A percentile compares a stretch with the other conserved stretches of the same genome.
phyloP scores from a whole-genome alignment of 169 alveolate species.

The Perkinsus marinus region DNA sequence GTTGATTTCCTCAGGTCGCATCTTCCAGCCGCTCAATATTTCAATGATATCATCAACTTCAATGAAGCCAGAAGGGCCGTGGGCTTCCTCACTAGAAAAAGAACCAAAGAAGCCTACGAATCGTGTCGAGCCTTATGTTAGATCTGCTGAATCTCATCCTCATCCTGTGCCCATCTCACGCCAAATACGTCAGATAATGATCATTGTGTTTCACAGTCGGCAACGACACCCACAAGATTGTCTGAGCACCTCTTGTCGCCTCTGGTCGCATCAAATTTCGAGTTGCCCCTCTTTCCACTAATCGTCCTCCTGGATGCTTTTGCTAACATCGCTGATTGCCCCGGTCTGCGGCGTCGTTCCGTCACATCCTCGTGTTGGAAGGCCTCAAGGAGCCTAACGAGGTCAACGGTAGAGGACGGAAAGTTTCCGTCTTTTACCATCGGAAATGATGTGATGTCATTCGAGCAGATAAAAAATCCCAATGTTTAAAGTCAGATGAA shows the following conservation, averaged over 20 bases:
- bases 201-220: too few species aligned
- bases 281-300: not conserved
- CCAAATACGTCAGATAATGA: too few species aligned
- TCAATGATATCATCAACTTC: not conserved
- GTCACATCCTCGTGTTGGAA: not conserved
- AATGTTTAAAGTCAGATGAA: too few species aligned
- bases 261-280: not conserved
- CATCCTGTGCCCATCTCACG: too few species aligned
- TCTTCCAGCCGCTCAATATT: not conserved
- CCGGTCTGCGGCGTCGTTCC: not conserved
- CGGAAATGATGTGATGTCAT: too few species aligned
- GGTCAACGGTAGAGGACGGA: not conserved
- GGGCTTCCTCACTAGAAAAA: not conserved
- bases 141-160: too few species aligned
- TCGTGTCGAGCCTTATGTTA: too few species aligned
- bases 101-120: not conserved
- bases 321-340: not conserved
- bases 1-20: not conserved
- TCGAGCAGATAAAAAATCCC: too few species aligned
- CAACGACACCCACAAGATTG: too few species aligned
- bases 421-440: too few species aligned
- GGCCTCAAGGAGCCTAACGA: not conserved
- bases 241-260: not conserved
- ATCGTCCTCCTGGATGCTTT: not conserved
- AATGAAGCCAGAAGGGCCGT: not conserved